A percentile compares a stretch with the other conserved stretches of the same genome.
Evolutionary conservation across 257 asterid genomes (phyloP).

Genomic region (Jacaranda copaia): DNA sequence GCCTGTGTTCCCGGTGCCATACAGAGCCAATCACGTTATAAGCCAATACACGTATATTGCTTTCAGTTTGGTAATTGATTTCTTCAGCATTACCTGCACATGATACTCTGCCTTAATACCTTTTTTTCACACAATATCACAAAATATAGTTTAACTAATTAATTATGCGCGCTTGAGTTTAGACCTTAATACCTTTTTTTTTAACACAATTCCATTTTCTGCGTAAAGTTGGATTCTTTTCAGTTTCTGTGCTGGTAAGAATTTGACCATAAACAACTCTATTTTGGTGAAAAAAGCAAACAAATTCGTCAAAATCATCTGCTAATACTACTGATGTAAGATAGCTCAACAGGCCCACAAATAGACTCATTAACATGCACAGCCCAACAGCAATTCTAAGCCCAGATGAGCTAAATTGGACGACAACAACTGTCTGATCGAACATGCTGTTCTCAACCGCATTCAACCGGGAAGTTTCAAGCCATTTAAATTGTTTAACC

Average conservation of each 20-base stretch:
- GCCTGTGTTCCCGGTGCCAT: slow-evolving; percentile 50
- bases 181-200: too few relatives aligned
- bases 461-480: too few relatives aligned
- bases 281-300: background rate
- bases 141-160: slow-evolving; percentile 6
- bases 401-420: too few relatives aligned
- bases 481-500: too few relatives aligned
- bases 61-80: background rate
- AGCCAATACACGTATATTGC: slow-evolving; percentile 21
- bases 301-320: background rate
- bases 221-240: slow-evolving; percentile 24
- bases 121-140: background rate
- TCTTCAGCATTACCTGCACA: slow-evolving; percentile 33
- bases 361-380: too few relatives aligned
- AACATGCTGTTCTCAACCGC: too few relatives aligned
- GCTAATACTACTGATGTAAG: background rate
- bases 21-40: slow-evolving; percentile 27
- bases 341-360: too few relatives aligned
- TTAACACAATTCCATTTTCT: too few relatives aligned
- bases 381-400: too few relatives aligned
- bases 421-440: too few relatives aligned
- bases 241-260: slow-evolving; percentile 3
- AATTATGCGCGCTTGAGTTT: background rate
- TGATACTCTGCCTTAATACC: too few relatives aligned
- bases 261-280: background rate